Percentiles rank a stretch among this genome's conserved stretches.
These are phyloP conservation scores for Ustilago sp. DNA, from an alignment of 1,284 basidiomycete genomes.

Conservation along the genomic window DNA sequence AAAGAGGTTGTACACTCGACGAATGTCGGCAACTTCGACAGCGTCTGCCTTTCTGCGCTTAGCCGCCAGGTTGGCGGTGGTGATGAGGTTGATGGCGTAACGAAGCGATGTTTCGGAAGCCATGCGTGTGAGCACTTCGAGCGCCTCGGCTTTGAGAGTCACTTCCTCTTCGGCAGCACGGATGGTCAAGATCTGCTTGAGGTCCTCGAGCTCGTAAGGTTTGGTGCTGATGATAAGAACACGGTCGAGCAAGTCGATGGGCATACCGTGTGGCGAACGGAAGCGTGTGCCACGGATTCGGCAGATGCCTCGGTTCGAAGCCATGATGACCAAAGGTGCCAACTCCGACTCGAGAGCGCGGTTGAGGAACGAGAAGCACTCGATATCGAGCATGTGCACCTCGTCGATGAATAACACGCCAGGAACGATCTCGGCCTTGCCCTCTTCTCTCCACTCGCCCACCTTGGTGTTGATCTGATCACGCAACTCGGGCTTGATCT, in stretches of 20 bases:
- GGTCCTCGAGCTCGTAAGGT: constrained; percentile 85
- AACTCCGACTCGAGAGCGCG: constrained; percentile 93
- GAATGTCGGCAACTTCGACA: constrained; percentile 85
- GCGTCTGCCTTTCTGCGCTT: constrained; percentile 79
- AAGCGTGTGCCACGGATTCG: constrained; percentile 95
- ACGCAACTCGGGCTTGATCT: constrained; percentile 96
- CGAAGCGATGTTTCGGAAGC: constrained; percentile 80
- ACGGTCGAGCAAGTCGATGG: constrained; percentile 92
- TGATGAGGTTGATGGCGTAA: constrained; percentile 91
- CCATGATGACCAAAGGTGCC: constrained; percentile 97
- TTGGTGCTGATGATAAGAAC: constrained; percentile 94
- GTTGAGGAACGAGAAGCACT: constrained; percentile 98
- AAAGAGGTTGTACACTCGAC: constrained; percentile 81
- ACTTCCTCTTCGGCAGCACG: constrained; percentile 98
- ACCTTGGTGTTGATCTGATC: constrained; percentile 98
- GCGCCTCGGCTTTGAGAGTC: constrained; percentile 80
- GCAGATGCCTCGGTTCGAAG: constrained; percentile 93
- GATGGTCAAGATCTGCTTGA: constrained; percentile 91
- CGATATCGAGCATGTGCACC: constrained; percentile 99
- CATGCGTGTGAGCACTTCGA: constrained; percentile 84
- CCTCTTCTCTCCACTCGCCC: constrained; percentile 97
- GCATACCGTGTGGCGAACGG: constrained; percentile 92
- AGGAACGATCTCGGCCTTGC: constrained; percentile 96
- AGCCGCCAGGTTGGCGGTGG: constrained; percentile 85
- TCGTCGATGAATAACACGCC: constrained; percentile 76